Conservation (phyloP, 164 flowering plant species). For the Saururus chinensis region DNA sequence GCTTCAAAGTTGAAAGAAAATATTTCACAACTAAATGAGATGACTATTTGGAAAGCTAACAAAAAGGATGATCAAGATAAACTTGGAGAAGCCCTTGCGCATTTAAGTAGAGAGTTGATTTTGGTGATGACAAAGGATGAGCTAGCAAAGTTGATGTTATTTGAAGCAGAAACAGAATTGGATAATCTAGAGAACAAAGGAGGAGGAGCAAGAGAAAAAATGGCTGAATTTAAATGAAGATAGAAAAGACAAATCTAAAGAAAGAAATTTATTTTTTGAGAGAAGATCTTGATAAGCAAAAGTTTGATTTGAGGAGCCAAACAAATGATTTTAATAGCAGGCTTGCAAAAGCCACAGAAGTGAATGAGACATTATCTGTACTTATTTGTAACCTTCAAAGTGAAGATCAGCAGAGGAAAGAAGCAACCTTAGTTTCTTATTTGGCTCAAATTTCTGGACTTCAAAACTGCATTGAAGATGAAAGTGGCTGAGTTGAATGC, state of each 20-base stretch:
- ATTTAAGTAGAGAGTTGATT: constrained; percentile 33
- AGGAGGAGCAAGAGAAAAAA: constrained; percentile 16
- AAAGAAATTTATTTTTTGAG: constrained; percentile 25
- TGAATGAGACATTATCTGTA: constrained; percentile 18
- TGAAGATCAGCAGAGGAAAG: constrained; percentile 28
- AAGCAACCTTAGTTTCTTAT: constrained; percentile 26
- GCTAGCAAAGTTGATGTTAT: constrained; percentile 24
- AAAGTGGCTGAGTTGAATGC: constrained; percentile 26
- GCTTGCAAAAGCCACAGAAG: constrained; percentile 18
- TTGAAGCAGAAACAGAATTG: constrained; percentile 29
- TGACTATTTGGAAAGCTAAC: constrained; percentile 22
- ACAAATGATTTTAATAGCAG: neutral
- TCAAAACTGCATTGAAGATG: constrained; percentile 25
- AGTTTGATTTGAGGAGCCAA: constrained; percentile 1
- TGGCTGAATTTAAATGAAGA: constrained; percentile 20
- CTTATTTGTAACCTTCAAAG: constrained; percentile 25
- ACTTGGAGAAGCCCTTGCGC: constrained; percentile 22
- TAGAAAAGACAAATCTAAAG: constrained; percentile 19
- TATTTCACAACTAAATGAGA: constrained; percentile 12
- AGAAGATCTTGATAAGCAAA: constrained; percentile 14
- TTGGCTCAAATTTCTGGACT: constrained; percentile 19
- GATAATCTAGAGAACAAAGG: constrained; percentile 19
- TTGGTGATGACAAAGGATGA: constrained; percentile 31
- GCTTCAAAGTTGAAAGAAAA: constrained; percentile 31
- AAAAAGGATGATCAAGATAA: constrained; percentile 18